Evolutionary conservation across 2,329 filamentous ascomycete genomes (phyloP).

Genomic region (Cladophialophora carrionii): DNA sequence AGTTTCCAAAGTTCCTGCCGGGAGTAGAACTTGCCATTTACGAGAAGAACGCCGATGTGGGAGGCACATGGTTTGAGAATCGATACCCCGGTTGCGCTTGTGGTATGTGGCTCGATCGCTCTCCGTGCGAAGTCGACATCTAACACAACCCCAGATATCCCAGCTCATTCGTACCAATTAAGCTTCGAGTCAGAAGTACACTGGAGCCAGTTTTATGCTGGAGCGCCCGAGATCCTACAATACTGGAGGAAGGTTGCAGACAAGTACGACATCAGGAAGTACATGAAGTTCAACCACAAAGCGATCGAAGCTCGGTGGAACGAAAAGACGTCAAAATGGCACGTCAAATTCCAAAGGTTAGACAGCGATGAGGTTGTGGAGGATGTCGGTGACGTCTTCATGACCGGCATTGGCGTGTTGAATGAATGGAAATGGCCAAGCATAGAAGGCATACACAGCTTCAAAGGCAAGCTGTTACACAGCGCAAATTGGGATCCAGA

Average conservation of each 20-base stretch:
- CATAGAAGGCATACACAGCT: constrained; percentile 40
- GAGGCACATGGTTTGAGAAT: constrained; percentile 42
- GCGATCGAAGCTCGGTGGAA: constrained; percentile 38
- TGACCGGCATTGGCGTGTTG: constrained; percentile 62
- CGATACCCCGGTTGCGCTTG: constrained; percentile 34
- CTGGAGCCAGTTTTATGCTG: constrained; percentile 39
- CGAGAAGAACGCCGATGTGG: constrained; percentile 42
- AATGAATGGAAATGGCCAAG: constrained; percentile 55
- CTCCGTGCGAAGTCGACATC: neutral
- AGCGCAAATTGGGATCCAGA: constrained; percentile 41
- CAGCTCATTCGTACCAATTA: constrained; percentile 35
- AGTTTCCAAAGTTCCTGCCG: constrained; percentile 30
- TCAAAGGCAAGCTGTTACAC: constrained; percentile 42
- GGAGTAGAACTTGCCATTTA: constrained; percentile 37
- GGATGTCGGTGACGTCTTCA: constrained; percentile 56
- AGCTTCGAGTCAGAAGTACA: constrained; percentile 28
- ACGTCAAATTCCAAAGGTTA: constrained; percentile 29
- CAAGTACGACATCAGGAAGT: constrained; percentile 38
- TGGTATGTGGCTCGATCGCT: constrained; percentile 17
- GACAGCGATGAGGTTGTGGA: constrained; percentile 35
- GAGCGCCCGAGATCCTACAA: constrained; percentile 35
- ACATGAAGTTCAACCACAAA: constrained; percentile 40
- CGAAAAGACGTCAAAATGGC: constrained; percentile 37
- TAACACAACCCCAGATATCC: constrained; percentile 24
- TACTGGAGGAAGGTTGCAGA: constrained; percentile 35